These are phyloP conservation scores for Ballota nigra DNA, from an alignment of 257 asterid genomes.

Conservation along the genomic window DNA sequence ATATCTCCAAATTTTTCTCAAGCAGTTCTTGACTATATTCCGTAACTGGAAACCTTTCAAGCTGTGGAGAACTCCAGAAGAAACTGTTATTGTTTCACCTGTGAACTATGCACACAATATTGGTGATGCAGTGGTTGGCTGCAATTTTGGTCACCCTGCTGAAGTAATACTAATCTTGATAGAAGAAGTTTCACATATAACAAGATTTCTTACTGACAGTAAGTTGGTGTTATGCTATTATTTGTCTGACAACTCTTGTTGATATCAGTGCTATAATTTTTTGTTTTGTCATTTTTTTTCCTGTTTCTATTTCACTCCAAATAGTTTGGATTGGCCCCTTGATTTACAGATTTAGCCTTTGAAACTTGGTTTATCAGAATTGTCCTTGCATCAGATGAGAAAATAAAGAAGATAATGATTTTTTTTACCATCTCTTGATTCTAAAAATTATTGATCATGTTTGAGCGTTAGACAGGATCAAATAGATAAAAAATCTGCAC, in stretches of 20 bases:
- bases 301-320: constrained; percentile 10
- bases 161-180: constrained; percentile 57
- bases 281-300: constrained; percentile 6
- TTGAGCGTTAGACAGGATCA: neutral
- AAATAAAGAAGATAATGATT: neutral
- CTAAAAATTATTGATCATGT: neutral
- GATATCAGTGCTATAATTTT: constrained; percentile 17
- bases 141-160: constrained; percentile 88
- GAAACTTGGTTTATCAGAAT: constrained; percentile 11
- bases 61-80: constrained; percentile 49
- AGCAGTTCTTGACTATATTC: constrained; percentile 71
- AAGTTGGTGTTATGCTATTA: constrained; percentile 42
- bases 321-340: neutral
- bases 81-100: constrained; percentile 30
- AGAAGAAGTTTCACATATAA: constrained; percentile 58
- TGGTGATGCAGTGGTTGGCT: constrained; percentile 71
- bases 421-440: constrained; percentile 1
- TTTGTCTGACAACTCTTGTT: constrained; percentile 23
- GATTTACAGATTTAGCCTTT: constrained; percentile 8
- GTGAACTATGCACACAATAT: constrained; percentile 34
- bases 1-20: constrained; percentile 60
- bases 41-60: constrained; percentile 74
- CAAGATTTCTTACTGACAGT: constrained; percentile 64
- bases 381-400: constrained; percentile 10
- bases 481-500: neutral